A percentile compares a stretch with the other conserved stretches of the same genome.
These are phyloP conservation scores for Acanthamoeba quina DNA, from an alignment of 208 protist genomes.

Conservation along the genomic window DNA sequence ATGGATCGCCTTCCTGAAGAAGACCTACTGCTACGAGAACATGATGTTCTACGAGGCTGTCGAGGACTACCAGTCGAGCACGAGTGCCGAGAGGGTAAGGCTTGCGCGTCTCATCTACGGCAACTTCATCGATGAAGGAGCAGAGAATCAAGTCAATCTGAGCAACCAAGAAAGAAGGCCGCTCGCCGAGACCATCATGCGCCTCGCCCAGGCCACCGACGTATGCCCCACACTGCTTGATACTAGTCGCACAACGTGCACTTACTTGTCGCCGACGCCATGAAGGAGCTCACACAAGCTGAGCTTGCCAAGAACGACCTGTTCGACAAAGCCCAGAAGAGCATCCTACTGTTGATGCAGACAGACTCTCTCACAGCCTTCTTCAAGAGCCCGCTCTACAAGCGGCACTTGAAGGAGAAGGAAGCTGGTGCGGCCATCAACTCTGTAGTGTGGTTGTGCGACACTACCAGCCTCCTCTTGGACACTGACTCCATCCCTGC, in stretches of 20 bases:
- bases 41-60: conserved; percentile 28
- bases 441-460: too few relatives aligned
- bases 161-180: neutral
- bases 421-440: neutral
- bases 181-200: neutral
- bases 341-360: neutral
- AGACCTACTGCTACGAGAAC: neutral
- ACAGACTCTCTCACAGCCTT: neutral
- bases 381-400: conserved; percentile 3
- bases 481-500: neutral
- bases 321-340: neutral
- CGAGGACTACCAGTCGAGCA: neutral
- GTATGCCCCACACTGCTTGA: neutral
- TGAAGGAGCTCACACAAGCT: neutral
- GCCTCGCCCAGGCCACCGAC: neutral
- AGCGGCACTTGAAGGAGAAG: neutral
- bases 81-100: neutral
- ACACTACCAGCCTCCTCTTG: neutral
- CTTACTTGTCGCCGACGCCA: neutral
- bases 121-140: neutral
- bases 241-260: too few relatives aligned
- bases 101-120: neutral
- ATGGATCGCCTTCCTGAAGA: neutral
- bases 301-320: neutral
- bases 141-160: neutral